Base-by-base conservation (phyloP, 495 filamentous ascomycete species). In the Daldinia childiae region DNA sequence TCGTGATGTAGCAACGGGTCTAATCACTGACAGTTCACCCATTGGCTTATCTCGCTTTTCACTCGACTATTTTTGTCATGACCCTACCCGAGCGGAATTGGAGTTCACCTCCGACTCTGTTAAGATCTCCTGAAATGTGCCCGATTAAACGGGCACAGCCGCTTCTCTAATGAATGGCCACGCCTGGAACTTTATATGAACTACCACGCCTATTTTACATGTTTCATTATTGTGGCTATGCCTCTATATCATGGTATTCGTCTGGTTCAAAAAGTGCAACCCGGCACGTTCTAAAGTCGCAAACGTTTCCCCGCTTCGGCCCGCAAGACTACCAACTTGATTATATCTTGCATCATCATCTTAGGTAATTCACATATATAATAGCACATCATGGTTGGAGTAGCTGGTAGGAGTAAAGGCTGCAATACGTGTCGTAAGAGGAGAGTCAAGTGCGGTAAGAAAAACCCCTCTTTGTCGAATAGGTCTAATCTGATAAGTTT, bases 351-450 rank as follows among this genome's bases (percentile, higher is more conserved):
- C 12, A 57, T 1, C 12, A 57, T 1, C 55, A 24, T 15, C 9
- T 60, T 50, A 36, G 11, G 11, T 36, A 48, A 21, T 9, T 24
- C 45, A 26, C 32, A 27, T 34, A 29, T 19, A 17, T 26, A 12
- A 17, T 21, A 41, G 24, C 56, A 8, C 55, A 68, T 58, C 63
- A 78, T 78, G 76, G 73, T 68, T 48, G 76, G 76, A 24, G 66
- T 78, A 12, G 65, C 66, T n/a, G 76, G 76, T 38, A 71, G 76
- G 36, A 78, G 76, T 36, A 78, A 71, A n/a, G 76, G 76, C 57
- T 78, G 76, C 64, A 69, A 70, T 54, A 78, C 76, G 21, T 78
- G 76, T 54, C 73, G 73, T 2, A 72, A 27, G 26, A 65, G 73
- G 58, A 70, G 70, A 34, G 75, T 78, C 6, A 76, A 71, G 62